Base-by-base conservation (phyloP, 1,284 basidiomycete species). In the Boletus mariae region DNA sequence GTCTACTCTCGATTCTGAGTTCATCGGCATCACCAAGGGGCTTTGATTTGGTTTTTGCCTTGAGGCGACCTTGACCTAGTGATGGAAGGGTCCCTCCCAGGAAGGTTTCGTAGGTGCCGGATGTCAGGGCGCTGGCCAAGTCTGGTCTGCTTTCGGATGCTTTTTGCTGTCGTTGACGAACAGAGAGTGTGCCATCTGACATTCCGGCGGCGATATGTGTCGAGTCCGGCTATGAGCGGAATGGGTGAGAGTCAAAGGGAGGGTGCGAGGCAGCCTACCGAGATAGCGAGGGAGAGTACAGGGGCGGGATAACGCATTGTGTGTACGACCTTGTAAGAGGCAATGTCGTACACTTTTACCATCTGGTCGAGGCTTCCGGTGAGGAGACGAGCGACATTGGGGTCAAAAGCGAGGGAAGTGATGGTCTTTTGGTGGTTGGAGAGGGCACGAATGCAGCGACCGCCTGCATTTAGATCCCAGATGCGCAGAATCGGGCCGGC, bases 381-480 rank as follows among this genome's bases (percentile, higher is more conserved):
- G 45, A 99, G 77, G 3, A 99, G 79, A 26, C 95, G 81, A 60
- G 84, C 82, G 17, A 87, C 82, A 51, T 80, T 80, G 15, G 87
- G 71, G 65, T 94, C 86, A 71, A 95, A 93, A 5, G 90, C 77
- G 26, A 98, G 78, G 23, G 90, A 83, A 0, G 96, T 99, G 55
- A 99, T 85, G 0, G 95, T 96, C 75, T 99, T 99, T 72, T 98
- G 96, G 70, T 99, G 97, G 73, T 99, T 99, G 32, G 91, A 94
- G 57, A 98, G 70, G 7, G 94, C 94, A 44, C 90, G 82, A 3
- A 90, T 80, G 70, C 94, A 97, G 52, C 90, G 80, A 6, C 94
- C 92, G 29, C 93, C 94, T 40, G 94, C 92, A 32, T 96, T 87
- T 37, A 99, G 75, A 69, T 99, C 97, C 96, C 97, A 99, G 1